Conservation (phyloP, 371 early-diverging fungal genomes). For the Mortierella sp. region DNA sequence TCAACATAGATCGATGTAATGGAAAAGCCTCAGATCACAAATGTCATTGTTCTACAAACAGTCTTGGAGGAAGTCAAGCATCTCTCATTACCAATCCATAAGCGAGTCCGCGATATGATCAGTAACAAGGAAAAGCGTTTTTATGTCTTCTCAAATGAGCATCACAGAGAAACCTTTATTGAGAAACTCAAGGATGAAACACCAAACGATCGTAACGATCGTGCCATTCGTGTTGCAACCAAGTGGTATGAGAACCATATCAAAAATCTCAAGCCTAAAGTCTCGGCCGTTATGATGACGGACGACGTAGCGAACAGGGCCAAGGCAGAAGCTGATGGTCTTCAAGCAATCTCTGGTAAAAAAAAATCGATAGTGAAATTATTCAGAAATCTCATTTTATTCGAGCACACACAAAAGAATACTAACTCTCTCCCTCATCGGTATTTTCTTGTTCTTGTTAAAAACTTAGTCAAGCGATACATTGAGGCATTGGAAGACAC, state of each 20-base stretch:
- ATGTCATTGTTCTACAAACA: constrained; percentile 95
- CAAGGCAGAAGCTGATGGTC: constrained; percentile 74
- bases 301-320: constrained; percentile 90
- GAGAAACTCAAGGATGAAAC: constrained; percentile 86
- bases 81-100: constrained; percentile 81
- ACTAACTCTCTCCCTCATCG: too few relatives aligned
- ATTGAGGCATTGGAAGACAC: constrained; percentile 67
- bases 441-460: neutral
- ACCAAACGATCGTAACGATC: constrained; percentile 94
- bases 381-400: neutral
- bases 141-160: constrained; percentile 95
- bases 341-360: constrained; percentile 74
- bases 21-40: constrained; percentile 86
- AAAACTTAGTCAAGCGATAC: constrained; percentile 63
- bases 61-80: constrained; percentile 93
- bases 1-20: constrained; percentile 88
- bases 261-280: constrained; percentile 45
- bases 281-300: constrained; percentile 82
- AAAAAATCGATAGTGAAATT: neutral
- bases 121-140: constrained; percentile 78
- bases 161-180: constrained; percentile 89
- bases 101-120: constrained; percentile 82
- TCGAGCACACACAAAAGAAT: neutral
- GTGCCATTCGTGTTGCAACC: constrained; percentile 90
- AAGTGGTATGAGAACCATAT: constrained; percentile 90